Evolutionary conservation across 2,329 filamentous ascomycete genomes (phyloP).

Genomic region (Rutstroemia sp.): DNA sequence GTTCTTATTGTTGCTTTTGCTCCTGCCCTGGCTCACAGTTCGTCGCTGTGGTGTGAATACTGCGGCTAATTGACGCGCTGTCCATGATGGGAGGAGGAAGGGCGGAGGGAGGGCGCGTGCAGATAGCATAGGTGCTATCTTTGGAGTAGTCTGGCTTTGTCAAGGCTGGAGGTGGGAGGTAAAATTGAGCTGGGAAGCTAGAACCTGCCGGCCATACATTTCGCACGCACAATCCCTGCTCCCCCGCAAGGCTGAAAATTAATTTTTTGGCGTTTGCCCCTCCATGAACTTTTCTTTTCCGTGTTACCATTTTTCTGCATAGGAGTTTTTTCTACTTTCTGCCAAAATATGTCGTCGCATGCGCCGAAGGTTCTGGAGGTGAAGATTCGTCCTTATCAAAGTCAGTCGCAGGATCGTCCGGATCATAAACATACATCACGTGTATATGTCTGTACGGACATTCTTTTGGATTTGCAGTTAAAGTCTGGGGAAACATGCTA

Average conservation of each 20-base stretch:
- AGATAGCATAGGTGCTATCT: slow-evolving; percentile 31
- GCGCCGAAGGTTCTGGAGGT: slow-evolving; percentile 27
- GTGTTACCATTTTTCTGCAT: neutral
- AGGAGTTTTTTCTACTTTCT: neutral
- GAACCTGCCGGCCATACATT: neutral
- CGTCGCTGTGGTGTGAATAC: slow-evolving; percentile 3
- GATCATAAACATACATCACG: slow-evolving; percentile 29
- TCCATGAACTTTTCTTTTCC: neutral
- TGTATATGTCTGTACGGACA: slow-evolving; percentile 29
- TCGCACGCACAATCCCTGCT: neutral
- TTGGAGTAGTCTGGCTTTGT: neutral
- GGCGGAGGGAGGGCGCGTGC: slow-evolving; percentile 35
- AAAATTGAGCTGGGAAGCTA: neutral
- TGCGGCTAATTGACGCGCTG: slow-evolving; percentile 26
- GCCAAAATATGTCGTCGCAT: neutral
- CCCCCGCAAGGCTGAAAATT: neutral
- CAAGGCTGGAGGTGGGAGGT: slow-evolving; percentile 7
- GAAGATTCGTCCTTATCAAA: slow-evolving; percentile 27
- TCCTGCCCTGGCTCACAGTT: neutral
- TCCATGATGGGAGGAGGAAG: slow-evolving; percentile 37
- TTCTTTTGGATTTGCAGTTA: slow-evolving; percentile 47
- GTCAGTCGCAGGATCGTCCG: slow-evolving; percentile 22
- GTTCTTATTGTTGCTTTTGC: neutral
- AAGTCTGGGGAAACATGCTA: slow-evolving; percentile 51
- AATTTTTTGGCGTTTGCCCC: neutral